These are phyloP conservation scores for Saccharomycopsis sp. DNA, from an alignment of 805 yeast genomes.

Conservation along the genomic window DNA sequence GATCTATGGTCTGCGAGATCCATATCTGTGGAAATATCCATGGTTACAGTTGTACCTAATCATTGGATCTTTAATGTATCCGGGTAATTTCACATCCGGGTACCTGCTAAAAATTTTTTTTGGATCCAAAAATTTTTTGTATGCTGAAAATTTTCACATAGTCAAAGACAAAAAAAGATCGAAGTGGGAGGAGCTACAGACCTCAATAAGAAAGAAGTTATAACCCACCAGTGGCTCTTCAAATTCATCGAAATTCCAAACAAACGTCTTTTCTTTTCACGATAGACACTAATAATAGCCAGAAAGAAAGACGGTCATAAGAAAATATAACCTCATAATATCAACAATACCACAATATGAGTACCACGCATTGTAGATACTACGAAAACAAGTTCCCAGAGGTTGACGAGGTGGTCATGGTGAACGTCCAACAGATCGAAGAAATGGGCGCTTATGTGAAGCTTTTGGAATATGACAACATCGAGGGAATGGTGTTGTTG, in stretches of 20 bases:
- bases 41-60: not conserved
- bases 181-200: no score
- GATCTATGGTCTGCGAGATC: no score
- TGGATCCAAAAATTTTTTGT: not conserved
- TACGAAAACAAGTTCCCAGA: slow-evolving; percentile 98
- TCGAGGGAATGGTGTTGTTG: slow-evolving; percentile 96
- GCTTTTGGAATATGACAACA: slow-evolving; percentile 91
- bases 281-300: not conserved
- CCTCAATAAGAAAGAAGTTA: no score
- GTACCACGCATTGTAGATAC: slow-evolving; percentile 87
- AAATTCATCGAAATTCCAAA: no score
- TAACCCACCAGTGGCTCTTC: no score
- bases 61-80: no score
- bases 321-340: not conserved
- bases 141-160: not conserved
- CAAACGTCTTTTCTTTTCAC: no score
- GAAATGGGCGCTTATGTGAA: slow-evolving; percentile 99
- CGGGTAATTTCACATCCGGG: not conserved
- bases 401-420: slow-evolving; percentile 98
- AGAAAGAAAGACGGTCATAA: no score
- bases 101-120: not conserved
- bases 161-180: not conserved
- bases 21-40: not conserved
- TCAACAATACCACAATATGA: slow-evolving; percentile 39
- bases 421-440: slow-evolving; percentile 95